phyloP scores from a whole-genome alignment of 2,329 filamentous ascomycete genomes.

The Madurella mycetomatis region DNA sequence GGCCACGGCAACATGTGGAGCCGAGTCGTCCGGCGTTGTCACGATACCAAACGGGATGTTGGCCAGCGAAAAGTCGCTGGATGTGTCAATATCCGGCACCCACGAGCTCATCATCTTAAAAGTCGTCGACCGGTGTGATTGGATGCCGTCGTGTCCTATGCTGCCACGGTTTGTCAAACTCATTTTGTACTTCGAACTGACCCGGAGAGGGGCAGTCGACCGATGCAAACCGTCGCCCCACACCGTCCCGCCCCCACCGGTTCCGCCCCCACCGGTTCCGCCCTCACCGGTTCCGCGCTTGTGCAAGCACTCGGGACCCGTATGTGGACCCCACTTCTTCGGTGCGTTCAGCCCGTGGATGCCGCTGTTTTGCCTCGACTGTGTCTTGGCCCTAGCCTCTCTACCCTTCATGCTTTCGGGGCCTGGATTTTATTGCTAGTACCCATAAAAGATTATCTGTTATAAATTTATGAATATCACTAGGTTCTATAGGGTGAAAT shows the following conservation, averaged over 20 bases:
- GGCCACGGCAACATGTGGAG: conserved; percentile 55
- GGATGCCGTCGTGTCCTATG: too few species aligned
- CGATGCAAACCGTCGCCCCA: conserved; percentile 10
- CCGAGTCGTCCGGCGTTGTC: conserved; percentile 44
- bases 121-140: too few species aligned
- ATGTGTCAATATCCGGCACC: conserved; percentile 32
- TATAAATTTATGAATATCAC: too few species aligned
- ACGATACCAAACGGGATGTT: conserved; percentile 78
- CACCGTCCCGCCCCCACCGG: background rate
- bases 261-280: background rate
- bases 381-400: too few species aligned
- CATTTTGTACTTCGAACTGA: background rate
- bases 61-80: conserved; percentile 65
- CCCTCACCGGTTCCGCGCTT: background rate
- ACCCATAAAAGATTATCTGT: too few species aligned
- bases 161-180: too few species aligned
- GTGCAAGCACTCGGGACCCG: background rate
- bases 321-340: too few species aligned
- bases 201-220: conserved; percentile 2
- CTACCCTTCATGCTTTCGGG: too few species aligned
- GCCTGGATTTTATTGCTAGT: too few species aligned
- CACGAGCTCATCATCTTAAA: conserved; percentile 22
- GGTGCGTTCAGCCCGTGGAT: too few species aligned
- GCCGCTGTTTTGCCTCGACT: too few species aligned
- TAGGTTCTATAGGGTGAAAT: too few species aligned